phyloP scores from a whole-genome alignment of 2,329 filamentous ascomycete genomes.

The Cladosporium colombiae region DNA sequence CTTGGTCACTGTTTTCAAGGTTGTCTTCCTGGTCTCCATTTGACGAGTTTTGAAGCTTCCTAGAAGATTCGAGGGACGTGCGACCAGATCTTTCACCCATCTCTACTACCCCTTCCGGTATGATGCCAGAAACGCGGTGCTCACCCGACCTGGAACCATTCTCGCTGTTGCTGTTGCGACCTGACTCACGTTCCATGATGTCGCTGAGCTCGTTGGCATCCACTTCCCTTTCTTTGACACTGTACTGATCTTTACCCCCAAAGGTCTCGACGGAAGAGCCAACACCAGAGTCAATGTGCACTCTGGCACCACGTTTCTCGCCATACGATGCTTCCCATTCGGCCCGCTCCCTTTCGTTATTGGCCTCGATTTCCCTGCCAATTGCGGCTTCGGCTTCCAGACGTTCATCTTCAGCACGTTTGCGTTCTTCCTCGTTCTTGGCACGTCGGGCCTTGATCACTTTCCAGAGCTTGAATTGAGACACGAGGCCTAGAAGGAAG shows the following conservation, averaged over 20 bases:
- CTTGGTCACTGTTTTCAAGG: not conserved
- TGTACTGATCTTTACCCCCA: constrained; percentile 38
- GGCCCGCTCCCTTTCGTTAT: constrained; percentile 61
- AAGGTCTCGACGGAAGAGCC: constrained; percentile 43
- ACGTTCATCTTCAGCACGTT: constrained; percentile 58
- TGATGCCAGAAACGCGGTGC: not conserved
- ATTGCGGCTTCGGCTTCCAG: constrained; percentile 69
- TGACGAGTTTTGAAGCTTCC: not conserved
- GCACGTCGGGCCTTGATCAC: constrained; percentile 62
- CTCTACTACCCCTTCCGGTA: not conserved
- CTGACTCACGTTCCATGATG: constrained; percentile 41
- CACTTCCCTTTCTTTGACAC: constrained; percentile 39
- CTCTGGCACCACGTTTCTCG: constrained; percentile 48
- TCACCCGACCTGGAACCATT: not conserved
- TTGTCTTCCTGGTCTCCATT: not conserved
- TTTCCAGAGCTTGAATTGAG: constrained; percentile 84
- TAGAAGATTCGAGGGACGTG: not conserved
- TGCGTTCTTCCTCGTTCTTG: constrained; percentile 47
- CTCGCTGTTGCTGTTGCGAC: constrained; percentile 6
- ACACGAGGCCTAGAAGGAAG: constrained; percentile 73
- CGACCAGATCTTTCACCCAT: not conserved
- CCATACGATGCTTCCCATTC: constrained; percentile 81
- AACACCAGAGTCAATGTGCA: constrained; percentile 54
- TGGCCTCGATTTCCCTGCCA: constrained; percentile 65
- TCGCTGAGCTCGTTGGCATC: constrained; percentile 59